Conservation (phyloP, 1,284 basidiomycete genomes). For the Rhodotorula sp. region DNA sequence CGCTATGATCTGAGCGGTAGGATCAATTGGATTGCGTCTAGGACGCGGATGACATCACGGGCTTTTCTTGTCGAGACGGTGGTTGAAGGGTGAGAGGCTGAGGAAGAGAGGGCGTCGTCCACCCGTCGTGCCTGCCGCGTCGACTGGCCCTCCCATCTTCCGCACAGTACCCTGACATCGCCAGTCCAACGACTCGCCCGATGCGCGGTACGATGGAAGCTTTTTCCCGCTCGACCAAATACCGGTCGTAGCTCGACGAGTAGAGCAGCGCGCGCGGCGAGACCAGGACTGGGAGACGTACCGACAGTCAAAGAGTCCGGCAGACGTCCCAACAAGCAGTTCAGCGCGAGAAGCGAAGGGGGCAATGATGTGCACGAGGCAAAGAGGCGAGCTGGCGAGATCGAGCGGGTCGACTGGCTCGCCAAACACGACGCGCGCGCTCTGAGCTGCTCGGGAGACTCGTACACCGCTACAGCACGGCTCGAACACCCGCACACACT, state of each 20-base stretch:
- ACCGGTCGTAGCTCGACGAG: neutral
- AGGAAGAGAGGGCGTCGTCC: neutral
- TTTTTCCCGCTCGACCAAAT: neutral
- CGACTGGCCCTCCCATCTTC: no score
- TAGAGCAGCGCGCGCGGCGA: neutral
- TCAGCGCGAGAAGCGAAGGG: neutral
- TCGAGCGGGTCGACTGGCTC: constrained; percentile 34
- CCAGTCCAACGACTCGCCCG: no score
- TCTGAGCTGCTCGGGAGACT: no score
- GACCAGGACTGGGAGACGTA: neutral
- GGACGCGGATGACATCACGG: neutral
- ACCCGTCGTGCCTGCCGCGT: no score
- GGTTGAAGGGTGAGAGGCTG: neutral
- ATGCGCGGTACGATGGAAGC: neutral
- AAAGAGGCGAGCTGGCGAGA: constrained; percentile 54
- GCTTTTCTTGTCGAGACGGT: neutral
- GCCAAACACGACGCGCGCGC: no score
- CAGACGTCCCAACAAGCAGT: no score
- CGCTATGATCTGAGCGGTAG: constrained; percentile 4
- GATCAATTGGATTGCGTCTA: constrained; percentile 12
- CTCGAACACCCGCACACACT: no score
- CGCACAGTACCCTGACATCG: no score
- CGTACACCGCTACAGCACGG: no score
- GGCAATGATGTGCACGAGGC: neutral
- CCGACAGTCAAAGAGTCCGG: neutral